phyloP scores from a whole-genome alignment of 1,139 yeast species.

The Suhomyces atakaporum region DNA sequence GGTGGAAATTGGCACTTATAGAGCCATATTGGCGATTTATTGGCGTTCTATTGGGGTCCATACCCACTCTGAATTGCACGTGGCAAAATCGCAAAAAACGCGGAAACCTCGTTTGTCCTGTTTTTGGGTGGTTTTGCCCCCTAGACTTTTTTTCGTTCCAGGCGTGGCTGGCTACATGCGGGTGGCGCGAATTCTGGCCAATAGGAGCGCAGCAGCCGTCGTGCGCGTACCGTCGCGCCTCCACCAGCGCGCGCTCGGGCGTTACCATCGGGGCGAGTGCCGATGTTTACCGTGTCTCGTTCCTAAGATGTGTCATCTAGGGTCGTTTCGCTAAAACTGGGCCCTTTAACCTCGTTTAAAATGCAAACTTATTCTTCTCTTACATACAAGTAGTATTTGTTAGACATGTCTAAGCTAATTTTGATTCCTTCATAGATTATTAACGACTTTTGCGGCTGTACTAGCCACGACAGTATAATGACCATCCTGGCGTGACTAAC shows the following conservation, averaged over 20 bases:
- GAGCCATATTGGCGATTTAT: too few relatives aligned
- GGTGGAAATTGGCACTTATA: too few relatives aligned
- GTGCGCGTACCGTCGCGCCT: slow-evolving; percentile 5
- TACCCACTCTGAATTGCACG: too few relatives aligned
- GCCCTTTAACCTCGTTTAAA: too few relatives aligned
- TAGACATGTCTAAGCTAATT: too few relatives aligned
- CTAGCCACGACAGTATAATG: too few relatives aligned
- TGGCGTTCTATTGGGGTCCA: too few relatives aligned
- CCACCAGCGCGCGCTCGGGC: slow-evolving; percentile 1
- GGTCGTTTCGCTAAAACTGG: neutral
- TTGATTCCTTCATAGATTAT: too few relatives aligned
- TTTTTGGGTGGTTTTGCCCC: slow-evolving; percentile 13
- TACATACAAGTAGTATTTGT: too few relatives aligned
- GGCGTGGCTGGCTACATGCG: slow-evolving; percentile 10
- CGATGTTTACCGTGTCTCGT: slow-evolving; percentile 9
- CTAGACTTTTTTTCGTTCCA: slow-evolving; percentile 5
- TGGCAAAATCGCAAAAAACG: slow-evolving; percentile 14
- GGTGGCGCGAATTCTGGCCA: slow-evolving; percentile 3
- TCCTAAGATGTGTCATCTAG: slow-evolving; percentile 4
- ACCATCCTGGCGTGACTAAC: too few relatives aligned
- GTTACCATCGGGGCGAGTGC: slow-evolving; percentile 4
- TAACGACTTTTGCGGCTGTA: too few relatives aligned
- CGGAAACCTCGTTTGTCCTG: slow-evolving; percentile 24
- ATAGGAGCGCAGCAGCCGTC: slow-evolving; percentile 8
- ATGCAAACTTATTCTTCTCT: too few relatives aligned